phyloP scores from a whole-genome alignment of 2,329 filamentous ascomycete species.

The Pestalotiopsis sp. region DNA sequence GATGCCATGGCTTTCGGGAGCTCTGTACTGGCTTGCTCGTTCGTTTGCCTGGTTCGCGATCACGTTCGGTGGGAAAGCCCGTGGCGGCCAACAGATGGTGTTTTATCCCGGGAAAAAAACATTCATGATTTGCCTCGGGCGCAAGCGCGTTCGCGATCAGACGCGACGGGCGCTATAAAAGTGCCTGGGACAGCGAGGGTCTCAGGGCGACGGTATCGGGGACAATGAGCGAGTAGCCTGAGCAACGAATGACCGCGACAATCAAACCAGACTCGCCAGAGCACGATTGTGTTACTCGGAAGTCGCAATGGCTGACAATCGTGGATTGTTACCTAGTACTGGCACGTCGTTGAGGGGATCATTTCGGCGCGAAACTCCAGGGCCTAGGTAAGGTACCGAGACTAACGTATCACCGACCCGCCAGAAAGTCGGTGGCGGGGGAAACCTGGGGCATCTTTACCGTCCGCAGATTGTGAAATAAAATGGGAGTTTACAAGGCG shows the following conservation, averaged over 20 bases:
- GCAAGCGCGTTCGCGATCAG: neutral
- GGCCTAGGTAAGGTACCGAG: neutral
- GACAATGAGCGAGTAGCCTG: neutral
- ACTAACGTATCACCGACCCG: neutral
- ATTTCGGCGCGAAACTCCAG: neutral
- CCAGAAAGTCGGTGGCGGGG: constrained; percentile 1
- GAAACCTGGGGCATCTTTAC: neutral
- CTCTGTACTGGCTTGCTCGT: neutral
- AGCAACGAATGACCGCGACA: neutral
- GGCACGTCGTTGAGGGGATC: neutral
- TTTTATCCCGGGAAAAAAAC: too few species aligned
- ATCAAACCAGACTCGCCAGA: neutral
- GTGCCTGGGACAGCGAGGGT: neutral
- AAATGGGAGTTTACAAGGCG: too few species aligned
- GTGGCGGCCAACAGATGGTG: too few species aligned
- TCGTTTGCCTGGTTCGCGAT: neutral
- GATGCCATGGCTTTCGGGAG: constrained; percentile 37
- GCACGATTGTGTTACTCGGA: neutral
- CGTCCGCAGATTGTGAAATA: neutral
- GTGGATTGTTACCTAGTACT: neutral
- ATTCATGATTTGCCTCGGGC: too few species aligned
- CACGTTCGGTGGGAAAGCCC: neutral
- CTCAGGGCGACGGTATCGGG: neutral
- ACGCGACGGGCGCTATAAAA: neutral
- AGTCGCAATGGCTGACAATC: neutral